A percentile compares a stretch with the other conserved stretches of the same genome.
phyloP scores from a whole-genome alignment of 106 monocot species.

The Dioscorea zingiberensis region DNA sequence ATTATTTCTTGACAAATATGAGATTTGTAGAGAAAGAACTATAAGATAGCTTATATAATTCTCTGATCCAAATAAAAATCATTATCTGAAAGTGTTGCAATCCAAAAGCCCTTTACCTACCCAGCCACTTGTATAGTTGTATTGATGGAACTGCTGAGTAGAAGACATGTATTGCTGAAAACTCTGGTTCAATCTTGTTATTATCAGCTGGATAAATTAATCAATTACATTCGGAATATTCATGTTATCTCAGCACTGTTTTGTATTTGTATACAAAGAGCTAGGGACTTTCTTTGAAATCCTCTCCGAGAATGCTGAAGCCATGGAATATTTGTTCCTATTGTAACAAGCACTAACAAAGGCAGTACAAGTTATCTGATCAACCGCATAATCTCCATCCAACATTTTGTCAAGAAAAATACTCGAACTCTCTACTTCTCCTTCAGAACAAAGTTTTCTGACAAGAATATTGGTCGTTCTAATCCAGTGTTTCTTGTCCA shows the following conservation, averaged over 20 bases:
- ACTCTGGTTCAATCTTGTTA: too few relatives aligned
- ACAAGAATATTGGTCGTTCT: constrained; percentile 63
- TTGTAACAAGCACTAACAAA: constrained; percentile 84
- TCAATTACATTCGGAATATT: neutral
- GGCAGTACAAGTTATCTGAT: constrained; percentile 54
- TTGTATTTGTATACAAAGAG: neutral
- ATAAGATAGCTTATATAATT: too few relatives aligned
- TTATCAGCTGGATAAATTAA: too few relatives aligned
- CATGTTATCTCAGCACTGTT: constrained; percentile 15
- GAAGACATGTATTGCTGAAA: too few relatives aligned
- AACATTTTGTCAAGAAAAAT: constrained; percentile 60
- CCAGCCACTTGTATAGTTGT: too few relatives aligned
- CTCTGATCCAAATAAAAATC: too few relatives aligned
- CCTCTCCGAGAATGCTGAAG: constrained; percentile 58
- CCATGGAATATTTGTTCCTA: constrained; percentile 58
- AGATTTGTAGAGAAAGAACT: too few relatives aligned
- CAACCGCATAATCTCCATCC: constrained; percentile 35
- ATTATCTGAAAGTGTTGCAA: too few relatives aligned
- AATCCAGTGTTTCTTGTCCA: constrained; percentile 66
- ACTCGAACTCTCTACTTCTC: constrained; percentile 46
- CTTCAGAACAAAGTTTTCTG: constrained; percentile 71
- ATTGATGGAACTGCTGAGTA: too few relatives aligned
- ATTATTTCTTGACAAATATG: too few relatives aligned
- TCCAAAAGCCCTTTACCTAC: too few relatives aligned
- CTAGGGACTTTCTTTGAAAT: constrained; percentile 29